Evolutionary conservation across 2,329 filamentous ascomycete genomes (phyloP).

Genomic region (Alternaria consortialis): DNA sequence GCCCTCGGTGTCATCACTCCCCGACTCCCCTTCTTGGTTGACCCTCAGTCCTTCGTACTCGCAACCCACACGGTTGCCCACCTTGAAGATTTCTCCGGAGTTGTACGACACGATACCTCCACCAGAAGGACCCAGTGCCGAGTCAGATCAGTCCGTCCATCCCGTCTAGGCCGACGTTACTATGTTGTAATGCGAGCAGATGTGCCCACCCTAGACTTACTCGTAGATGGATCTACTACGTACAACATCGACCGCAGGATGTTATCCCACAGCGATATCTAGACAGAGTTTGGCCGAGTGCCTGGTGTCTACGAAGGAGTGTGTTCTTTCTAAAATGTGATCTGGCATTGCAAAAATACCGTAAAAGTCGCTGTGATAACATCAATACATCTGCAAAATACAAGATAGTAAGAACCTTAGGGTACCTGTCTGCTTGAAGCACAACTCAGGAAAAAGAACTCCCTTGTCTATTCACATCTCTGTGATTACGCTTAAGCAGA

Average conservation of each 20-base stretch:
- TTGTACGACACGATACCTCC: neutral
- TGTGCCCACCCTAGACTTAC: neutral
- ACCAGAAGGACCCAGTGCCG: neutral
- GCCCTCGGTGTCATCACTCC: neutral
- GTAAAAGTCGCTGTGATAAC: no score
- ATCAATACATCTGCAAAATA: no score
- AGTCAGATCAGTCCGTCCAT: neutral
- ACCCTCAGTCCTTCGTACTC: constrained; percentile 1
- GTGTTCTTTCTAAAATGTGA: no score
- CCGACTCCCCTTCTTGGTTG: constrained; percentile 1
- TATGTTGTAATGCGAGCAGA: neutral
- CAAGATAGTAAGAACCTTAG: no score
- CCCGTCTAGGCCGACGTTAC: neutral
- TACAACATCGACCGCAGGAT: neutral
- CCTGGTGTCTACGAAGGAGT: neutral
- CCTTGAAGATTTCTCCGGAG: neutral
- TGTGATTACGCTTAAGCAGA: no score
- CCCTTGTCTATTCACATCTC: no score
- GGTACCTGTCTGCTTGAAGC: no score
- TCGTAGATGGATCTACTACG: neutral
- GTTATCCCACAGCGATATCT: neutral
- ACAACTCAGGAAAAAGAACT: no score
- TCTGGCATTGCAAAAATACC: no score
- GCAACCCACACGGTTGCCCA: neutral
- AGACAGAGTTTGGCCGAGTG: neutral